These are phyloP conservation scores for Royoungia palumana DNA, from an alignment of 768 basidiomycete species.

Conservation along the genomic window DNA sequence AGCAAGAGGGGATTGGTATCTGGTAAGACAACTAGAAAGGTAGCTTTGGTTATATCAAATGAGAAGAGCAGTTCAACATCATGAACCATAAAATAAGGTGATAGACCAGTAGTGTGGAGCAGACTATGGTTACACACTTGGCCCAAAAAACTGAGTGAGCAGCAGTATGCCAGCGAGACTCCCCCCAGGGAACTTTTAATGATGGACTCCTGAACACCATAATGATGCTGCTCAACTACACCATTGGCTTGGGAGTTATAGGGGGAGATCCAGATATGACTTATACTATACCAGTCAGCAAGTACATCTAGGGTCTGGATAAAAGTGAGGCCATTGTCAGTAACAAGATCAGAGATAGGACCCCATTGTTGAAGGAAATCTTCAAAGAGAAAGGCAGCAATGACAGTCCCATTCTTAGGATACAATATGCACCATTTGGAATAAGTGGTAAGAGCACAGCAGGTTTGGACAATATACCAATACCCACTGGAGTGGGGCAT, in stretches of 20 bases:
- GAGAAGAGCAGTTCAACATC: not conserved
- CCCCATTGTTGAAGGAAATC: constrained; percentile 14
- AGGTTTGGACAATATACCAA: constrained; percentile 16
- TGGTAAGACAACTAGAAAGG: not conserved
- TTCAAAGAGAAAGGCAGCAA: constrained; percentile 17
- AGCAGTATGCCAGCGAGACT: too few species aligned
- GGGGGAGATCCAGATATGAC: not conserved
- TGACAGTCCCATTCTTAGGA: constrained; percentile 11
- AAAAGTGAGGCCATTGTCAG: not conserved
- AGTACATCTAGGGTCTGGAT: not conserved
- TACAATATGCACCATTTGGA: constrained; percentile 32
- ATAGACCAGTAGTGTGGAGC: too few species aligned
- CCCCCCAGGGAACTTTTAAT: too few species aligned
- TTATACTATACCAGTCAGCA: rapidly evolving
- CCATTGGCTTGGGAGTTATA: not conserved
- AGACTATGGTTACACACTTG: too few species aligned
- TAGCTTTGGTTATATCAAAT: not conserved
- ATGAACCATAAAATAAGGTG: too few species aligned
- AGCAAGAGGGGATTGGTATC: not conserved
- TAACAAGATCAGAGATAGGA: constrained; percentile 1
- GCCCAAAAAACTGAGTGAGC: too few species aligned
- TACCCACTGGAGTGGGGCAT: not conserved
- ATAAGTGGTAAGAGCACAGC: not conserved
- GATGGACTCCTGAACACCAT: too few species aligned
- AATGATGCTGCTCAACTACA: not conserved